Evolutionary conservation across 805 yeast genomes (phyloP).

Genomic region (Wickerhamomyces silvicola): DNA sequence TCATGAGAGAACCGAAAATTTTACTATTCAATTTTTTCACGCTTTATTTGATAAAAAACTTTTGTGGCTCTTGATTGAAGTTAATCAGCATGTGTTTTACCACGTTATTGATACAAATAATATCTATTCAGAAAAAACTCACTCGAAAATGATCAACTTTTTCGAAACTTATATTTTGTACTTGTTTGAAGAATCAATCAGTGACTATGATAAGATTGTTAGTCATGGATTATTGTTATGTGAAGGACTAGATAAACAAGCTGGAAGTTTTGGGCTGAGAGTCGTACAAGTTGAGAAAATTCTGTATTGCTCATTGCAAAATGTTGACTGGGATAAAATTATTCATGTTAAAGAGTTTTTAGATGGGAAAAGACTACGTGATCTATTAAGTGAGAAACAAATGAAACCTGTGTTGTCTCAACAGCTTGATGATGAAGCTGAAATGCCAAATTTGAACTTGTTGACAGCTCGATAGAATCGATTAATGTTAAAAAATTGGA

Average conservation of each 20-base stretch:
- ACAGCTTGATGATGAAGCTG: no score
- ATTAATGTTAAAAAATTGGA: no score
- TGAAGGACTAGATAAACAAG: neutral
- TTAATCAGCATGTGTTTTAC: slow-evolving; percentile 1
- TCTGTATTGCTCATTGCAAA: neutral
- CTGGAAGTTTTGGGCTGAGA: neutral
- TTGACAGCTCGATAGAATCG: no score
- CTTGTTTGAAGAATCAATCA: neutral
- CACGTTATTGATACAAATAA: slow-evolving; percentile 2
- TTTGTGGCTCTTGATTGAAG: neutral
- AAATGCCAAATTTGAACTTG: no score
- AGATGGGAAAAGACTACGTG: neutral
- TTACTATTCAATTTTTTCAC: neutral
- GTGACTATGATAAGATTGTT: neutral
- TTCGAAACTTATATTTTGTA: neutral
- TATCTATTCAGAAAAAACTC: neutral
- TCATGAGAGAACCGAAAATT: neutral
- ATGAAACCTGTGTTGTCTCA: no score
- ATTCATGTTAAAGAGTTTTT: neutral
- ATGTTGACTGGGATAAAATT: neutral
- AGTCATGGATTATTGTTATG: neutral
- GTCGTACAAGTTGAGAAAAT: neutral
- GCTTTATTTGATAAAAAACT: neutral
- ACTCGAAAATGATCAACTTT: neutral
- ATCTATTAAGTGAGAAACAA: neutral